Base-by-base conservation (phyloP, 2,329 filamentous ascomycete genomes). In the Hymenoscyphus scutula region DNA sequence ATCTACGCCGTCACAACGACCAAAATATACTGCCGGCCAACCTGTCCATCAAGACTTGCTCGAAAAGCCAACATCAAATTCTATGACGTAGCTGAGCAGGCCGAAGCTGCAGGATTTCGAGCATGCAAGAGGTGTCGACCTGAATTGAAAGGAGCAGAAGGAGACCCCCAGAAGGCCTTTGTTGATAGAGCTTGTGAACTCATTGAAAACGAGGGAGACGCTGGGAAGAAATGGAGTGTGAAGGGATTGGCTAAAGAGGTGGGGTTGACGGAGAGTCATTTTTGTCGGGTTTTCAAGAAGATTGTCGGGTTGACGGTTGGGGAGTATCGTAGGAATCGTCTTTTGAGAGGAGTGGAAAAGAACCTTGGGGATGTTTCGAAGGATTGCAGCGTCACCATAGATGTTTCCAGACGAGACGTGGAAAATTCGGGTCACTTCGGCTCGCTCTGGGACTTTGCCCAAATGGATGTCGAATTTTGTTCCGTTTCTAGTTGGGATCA, bases 31-130 rank as follows among this genome's bases (percentile, higher is more conserved):
- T 88, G 86, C 71, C 80, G 85, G 1, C 84, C 85, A 1, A 84
- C 80, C 23, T 89, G 86, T 71, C 81, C 82, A 17, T 83, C 84
- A 1, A 80, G 86, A 0, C 80, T 88, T 13, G 84, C 86, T 1
- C 80, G 85, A 1, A 80, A 85, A 54, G 81, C 83, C 57, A 89
- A 89, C 57, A 80, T 88, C 3, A 72, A 74, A 1, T 89, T 87
- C 73, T 85, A 80, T 73, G 71, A 78, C 17, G 78, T 75, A 0
- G 69, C 77, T 0, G 64, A 70, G 0, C 76, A 80, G 32, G 86
- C 86, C 1, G 74, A 75, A 51, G 65, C 68, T 0, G 79, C 74
- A 15, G 80, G 84, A 1, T 87, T 80, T 69, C 77, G 84, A 27
- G 75, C 84, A 0, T 88, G 85, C 74, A 86, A 84, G 73, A 77